phyloP scores from a whole-genome alignment of 768 basidiomycete genomes.

The Trametes elegans region DNA sequence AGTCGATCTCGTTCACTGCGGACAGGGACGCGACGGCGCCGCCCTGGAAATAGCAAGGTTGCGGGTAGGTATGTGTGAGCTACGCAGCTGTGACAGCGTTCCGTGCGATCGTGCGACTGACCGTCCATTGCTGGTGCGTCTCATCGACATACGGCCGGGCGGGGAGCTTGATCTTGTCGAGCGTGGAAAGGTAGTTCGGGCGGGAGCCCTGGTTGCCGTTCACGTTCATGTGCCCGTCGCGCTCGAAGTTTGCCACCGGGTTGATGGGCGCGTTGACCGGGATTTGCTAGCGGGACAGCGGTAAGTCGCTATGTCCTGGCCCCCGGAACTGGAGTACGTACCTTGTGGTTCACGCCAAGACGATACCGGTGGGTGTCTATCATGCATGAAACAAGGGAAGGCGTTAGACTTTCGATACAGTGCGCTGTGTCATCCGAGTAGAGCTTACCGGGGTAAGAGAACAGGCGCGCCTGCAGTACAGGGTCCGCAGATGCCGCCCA shows the following conservation, averaged over 20 bases:
- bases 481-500: conserved; percentile 55
- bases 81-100: too few relatives aligned
- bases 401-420: background rate
- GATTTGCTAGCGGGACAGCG: conserved; percentile 29
- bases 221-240: conserved; percentile 38
- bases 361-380: conserved; percentile 41
- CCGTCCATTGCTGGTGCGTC: conserved; percentile 40
- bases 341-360: conserved; percentile 36
- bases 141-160: conserved; percentile 37
- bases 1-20: conserved; percentile 37
- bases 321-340: background rate
- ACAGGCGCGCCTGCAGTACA: conserved; percentile 55
- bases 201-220: conserved; percentile 39
- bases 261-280: conserved; percentile 39
- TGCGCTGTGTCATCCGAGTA: too few relatives aligned
- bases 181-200: conserved; percentile 39
- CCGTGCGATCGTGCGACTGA: conserved; percentile 14
- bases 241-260: conserved; percentile 39
- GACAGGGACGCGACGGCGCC: conserved; percentile 39
- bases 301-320: background rate
- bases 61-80: too few relatives aligned
- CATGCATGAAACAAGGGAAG: background rate
- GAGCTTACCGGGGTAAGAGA: conserved; percentile 49
- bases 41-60: conserved; percentile 26
- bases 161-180: conserved; percentile 33